A percentile compares a stretch with the other conserved stretches of the same genome.
Evolutionary conservation across 169 alveolate species (phyloP).

Genomic region (Amoebophrya sp.): DNA sequence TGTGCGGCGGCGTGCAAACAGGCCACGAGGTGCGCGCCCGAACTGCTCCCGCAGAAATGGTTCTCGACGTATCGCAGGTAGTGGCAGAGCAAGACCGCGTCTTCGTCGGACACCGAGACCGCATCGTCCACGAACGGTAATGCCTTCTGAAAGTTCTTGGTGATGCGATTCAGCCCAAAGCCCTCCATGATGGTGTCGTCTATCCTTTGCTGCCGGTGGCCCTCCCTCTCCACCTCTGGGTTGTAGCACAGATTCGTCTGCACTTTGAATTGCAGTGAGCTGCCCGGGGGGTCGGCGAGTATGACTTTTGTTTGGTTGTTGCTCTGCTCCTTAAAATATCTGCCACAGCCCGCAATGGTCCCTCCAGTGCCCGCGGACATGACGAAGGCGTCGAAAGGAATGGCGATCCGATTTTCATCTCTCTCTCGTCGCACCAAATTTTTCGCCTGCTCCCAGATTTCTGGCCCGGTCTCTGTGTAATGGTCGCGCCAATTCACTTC

Average conservation of each 20-base stretch:
- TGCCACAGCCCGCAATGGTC: not conserved
- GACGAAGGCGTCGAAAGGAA: not conserved
- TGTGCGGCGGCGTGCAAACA: not conserved
- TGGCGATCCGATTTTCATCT: too few species aligned
- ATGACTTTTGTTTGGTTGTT: not conserved
- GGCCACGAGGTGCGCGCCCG: not conserved
- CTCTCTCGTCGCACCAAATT: too few species aligned
- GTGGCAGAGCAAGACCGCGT: not conserved
- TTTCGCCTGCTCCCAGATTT: not conserved
- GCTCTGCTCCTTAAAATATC: not conserved
- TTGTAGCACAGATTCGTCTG: not conserved
- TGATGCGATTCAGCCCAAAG: not conserved
- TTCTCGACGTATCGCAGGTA: not conserved
- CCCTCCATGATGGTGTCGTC: conserved; percentile 1
- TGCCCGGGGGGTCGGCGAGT: not conserved
- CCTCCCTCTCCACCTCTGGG: not conserved
- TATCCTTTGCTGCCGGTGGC: not conserved
- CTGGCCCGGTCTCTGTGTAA: not conserved
- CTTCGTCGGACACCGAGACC: not conserved
- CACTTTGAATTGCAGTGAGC: not conserved
- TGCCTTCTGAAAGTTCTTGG: not conserved
- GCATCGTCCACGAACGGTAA: not conserved
- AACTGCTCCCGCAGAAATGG: not conserved
- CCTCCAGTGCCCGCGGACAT: conserved; percentile 7
- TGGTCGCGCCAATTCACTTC: not conserved